Percentiles rank a stretch among this genome's conserved stretches.
Conservation (phyloP, 2,329 filamentous ascomycete species). For the Berkeleyomyces rouxiae region DNA sequence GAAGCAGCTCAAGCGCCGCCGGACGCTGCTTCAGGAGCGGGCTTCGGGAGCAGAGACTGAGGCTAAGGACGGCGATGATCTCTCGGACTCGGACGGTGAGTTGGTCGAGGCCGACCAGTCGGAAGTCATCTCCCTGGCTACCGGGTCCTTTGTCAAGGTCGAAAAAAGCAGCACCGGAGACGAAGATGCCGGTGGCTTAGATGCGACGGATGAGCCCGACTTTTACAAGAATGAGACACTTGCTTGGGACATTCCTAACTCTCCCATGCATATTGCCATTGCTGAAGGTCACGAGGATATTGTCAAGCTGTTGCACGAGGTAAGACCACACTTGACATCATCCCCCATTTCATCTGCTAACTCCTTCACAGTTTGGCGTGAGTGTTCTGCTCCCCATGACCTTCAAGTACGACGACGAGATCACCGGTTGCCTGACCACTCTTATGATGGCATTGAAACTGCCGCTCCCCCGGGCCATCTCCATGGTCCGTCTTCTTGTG, state of each 20-base stretch:
- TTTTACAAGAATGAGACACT: constrained; percentile 62
- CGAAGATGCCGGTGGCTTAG: constrained; percentile 28
- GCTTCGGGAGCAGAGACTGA: constrained; percentile 2
- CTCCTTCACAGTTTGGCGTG: constrained; percentile 46
- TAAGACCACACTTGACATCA: constrained; percentile 18
- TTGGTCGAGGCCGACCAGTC: constrained; percentile 35
- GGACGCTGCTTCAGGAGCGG: constrained; percentile 17
- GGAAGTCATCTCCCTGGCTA: constrained; percentile 33
- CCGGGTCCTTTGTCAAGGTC: constrained; percentile 62
- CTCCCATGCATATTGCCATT: constrained; percentile 66
- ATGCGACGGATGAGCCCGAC: constrained; percentile 47
- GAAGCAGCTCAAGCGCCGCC: constrained; percentile 33
- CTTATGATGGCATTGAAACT: constrained; percentile 51
- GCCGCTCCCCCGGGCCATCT: constrained; percentile 42
- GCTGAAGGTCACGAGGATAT: constrained; percentile 51
- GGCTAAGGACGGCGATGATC: constrained; percentile 16
- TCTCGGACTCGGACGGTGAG: constrained; percentile 27
- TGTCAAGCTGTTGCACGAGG: constrained; percentile 51
- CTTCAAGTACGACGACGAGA: constrained; percentile 33
- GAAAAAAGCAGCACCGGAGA: constrained; percentile 26
- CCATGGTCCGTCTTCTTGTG: constrained; percentile 49
- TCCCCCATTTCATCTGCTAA: not conserved
- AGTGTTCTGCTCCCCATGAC: constrained; percentile 64
- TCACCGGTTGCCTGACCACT: constrained; percentile 47
- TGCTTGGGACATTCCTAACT: constrained; percentile 63